Evolutionary conservation across 805 yeast genomes (phyloP), one percentile per base, ranked within the genome.

Genomic region (Limtongia smithiae): DNA sequence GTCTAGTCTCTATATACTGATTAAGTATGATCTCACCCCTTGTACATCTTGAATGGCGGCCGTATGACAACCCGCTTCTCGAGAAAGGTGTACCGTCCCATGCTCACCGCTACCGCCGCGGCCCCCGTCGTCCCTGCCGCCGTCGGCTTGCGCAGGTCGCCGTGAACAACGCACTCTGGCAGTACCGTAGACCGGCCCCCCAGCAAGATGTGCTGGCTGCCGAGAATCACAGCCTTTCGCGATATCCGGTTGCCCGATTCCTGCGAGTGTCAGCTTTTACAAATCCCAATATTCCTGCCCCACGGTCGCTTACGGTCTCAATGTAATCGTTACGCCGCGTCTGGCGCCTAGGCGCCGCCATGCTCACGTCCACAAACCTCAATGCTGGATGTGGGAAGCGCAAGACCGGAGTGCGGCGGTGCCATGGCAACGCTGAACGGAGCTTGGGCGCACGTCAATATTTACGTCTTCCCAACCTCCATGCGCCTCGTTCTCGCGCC

Each of bases 231-330:
- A n/a, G 69, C 63, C 24, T 55, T 48, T 8, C 63, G 55, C 8
- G 70, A 65, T 9, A 69, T 67, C 30, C 65, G 56, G 50, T 69
- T 70, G 3, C 71, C 69, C 14, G 63, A 59, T 30, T 66, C 69
- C 49, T 51, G 24, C n/a, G 17, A 9, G 27, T 20, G 22, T 11
- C 33, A 12, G 5, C 15, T 18, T 11, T 20, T 3, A 20, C 14
- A 6, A 14, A 14, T 12, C 5, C 11, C 14, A 12, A 11, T 7
- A 15, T 3, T 18, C 14, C 18, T n/a, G n/a, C n/a, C n/a, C n/a
- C n/a, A 20, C 39, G 18, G 15, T 14, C 21, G n/a, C 37, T 7
- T 41, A 51, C 55, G 1, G 55, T 51, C 31, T 51, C 55, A 34
- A 51, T 46, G 37, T 40, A 51, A 8, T 35, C 51, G n/a, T n/a